phyloP scores from a whole-genome alignment of 371 early-diverging fungal species.

The Circinella umbellata region DNA sequence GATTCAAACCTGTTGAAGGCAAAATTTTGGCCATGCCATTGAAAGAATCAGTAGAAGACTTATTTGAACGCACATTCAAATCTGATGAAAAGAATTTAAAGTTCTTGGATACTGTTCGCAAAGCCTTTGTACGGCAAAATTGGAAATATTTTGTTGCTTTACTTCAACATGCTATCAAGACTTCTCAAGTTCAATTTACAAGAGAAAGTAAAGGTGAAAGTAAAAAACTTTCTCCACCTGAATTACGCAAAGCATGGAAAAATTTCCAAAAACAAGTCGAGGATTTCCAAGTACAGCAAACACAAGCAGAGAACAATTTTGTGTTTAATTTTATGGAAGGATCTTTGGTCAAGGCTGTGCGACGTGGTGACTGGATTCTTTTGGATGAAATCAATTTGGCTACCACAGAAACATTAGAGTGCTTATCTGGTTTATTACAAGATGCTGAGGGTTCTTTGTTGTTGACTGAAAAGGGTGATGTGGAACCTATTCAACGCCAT shows the following conservation, averaged over 20 bases:
- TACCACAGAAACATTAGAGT: conserved; percentile 93
- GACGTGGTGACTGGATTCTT: conserved; percentile 95
- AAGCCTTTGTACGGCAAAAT: conserved; percentile 71
- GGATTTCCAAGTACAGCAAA: conserved; percentile 74
- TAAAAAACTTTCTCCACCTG: conserved; percentile 47
- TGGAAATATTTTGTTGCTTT: conserved; percentile 82
- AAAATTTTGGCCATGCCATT: conserved; percentile 79
- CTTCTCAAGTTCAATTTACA: conserved; percentile 72
- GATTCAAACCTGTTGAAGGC: conserved; percentile 96
- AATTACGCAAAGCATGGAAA: conserved; percentile 64
- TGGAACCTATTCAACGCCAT: conserved; percentile 87
- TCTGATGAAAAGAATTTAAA: conserved; percentile 84
- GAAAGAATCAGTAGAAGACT: conserved; percentile 81
- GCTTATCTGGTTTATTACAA: conserved; percentile 90
- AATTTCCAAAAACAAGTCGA: conserved; percentile 60
- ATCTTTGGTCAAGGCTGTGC: conserved; percentile 89
- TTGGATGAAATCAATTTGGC: conserved; percentile 99
- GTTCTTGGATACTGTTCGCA: conserved; percentile 82
- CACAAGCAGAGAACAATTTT: conserved; percentile 78
- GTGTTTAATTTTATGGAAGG: conserved; percentile 97
- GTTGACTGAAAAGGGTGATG: conserved; percentile 92
- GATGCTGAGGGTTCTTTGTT: conserved; percentile 79
- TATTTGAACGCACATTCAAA: conserved; percentile 85
- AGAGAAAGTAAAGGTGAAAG: conserved; percentile 37
- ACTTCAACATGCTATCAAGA: conserved; percentile 73